Percentiles rank a stretch among this genome's conserved stretches.
Conservation (phyloP, 2,329 filamentous ascomycete species). For the Nemania abortiva region DNA sequence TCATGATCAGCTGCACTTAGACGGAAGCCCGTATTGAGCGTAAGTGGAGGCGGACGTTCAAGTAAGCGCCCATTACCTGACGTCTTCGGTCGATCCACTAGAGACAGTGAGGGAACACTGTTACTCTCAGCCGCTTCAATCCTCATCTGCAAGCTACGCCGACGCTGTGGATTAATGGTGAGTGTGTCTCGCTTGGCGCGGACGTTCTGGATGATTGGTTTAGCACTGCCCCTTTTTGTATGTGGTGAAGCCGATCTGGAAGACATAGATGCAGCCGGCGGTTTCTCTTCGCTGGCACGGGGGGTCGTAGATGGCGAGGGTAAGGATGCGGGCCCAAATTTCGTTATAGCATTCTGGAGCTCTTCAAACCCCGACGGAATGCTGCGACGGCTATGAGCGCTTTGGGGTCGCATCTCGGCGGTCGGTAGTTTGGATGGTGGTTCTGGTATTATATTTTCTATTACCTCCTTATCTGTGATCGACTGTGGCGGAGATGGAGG, state of each 20-base stretch:
- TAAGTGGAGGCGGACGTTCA: slow-evolving; percentile 38
- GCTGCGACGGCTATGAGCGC: slow-evolving; percentile 45
- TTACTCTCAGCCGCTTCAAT: slow-evolving; percentile 52
- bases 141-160: slow-evolving; percentile 63
- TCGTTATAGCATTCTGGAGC: slow-evolving; percentile 41
- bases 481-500: slow-evolving; percentile 55
- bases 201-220: slow-evolving; percentile 62
- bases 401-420: slow-evolving; percentile 41
- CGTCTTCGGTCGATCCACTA: slow-evolving; percentile 41
- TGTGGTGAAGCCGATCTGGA: slow-evolving; percentile 17
- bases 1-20: slow-evolving; percentile 19
- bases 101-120: slow-evolving; percentile 4
- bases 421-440: slow-evolving; percentile 35
- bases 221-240: slow-evolving; percentile 18
- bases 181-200: slow-evolving; percentile 65
- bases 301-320: slow-evolving; percentile 59
- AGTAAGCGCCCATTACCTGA: slow-evolving; percentile 37
- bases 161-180: slow-evolving; percentile 59
- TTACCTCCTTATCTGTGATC: slow-evolving; percentile 44
- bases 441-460: slow-evolving; percentile 33
- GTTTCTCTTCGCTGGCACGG: slow-evolving; percentile 56
- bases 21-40: slow-evolving; percentile 31
- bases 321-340: slow-evolving; percentile 51
- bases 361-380: slow-evolving; percentile 44
- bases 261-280: slow-evolving; percentile 40